Percentiles rank a stretch among this genome's conserved stretches.
Conservation (phyloP, 2,329 filamentous ascomycete genomes). For the Ceratocystis variospora region DNA sequence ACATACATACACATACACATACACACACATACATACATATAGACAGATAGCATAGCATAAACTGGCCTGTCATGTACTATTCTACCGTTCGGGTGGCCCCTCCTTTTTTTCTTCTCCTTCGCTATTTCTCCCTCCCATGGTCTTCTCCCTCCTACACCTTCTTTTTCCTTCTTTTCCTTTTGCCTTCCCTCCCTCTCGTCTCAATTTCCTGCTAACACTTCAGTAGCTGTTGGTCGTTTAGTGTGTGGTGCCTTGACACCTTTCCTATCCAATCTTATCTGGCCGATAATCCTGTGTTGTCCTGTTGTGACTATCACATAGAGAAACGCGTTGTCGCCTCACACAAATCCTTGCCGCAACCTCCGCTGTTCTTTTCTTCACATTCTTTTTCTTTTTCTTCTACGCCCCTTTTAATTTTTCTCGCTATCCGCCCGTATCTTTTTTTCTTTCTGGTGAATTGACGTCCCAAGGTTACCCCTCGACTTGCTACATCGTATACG, state of each 20-base stretch:
- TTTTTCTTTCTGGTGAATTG: not conserved
- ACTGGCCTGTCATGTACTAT: not conserved
- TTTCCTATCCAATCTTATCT: slow-evolving; percentile 3
- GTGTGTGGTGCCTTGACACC: not conserved
- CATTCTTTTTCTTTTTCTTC: not conserved
- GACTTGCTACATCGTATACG: not conserved
- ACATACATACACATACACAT: not conserved
- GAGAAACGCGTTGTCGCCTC: not conserved
- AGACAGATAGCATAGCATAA: not conserved
- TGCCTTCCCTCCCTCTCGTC: not conserved
- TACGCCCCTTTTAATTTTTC: not conserved
- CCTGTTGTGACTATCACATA: not conserved
- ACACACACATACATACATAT: not conserved
- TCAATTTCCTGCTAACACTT: not conserved
- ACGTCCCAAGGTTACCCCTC: not conserved
- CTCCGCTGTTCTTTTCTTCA: not conserved
- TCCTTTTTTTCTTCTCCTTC: slow-evolving; percentile 3
- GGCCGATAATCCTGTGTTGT: not conserved
- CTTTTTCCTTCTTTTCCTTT: not conserved
- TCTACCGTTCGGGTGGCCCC: not conserved
- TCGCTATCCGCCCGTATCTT: not conserved
- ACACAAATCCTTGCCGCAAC: not conserved
- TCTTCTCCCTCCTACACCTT: not conserved
- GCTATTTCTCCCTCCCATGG: not conserved
- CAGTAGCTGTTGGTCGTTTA: not conserved